Base-by-base conservation (phyloP, 768 basidiomycete genomes). In the Pleurotus platypus region DNA sequence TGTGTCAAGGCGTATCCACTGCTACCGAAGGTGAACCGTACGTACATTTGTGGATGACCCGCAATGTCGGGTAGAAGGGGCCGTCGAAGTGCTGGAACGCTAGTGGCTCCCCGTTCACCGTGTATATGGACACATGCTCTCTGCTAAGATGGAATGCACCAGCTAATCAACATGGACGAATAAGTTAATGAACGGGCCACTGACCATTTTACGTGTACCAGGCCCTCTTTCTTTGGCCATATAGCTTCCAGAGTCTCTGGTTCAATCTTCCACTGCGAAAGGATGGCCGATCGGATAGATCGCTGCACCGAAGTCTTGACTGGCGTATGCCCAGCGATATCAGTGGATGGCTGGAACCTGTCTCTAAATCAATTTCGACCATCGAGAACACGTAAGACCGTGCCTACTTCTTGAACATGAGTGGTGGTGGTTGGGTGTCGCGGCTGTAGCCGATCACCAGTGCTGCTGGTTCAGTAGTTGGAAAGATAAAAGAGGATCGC, bases 41-140 rank as follows among this genome's bases (percentile, higher is more conserved):
- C 83, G 63, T 68, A 96, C 97, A 99, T 77, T 91, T 89, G 74
- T 99, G 97, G 57, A 98, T 74, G 15, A 98, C 69, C 59, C 89
- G 81, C 61, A 99, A 77, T 1, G 94, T 95, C 3, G 97, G 97
- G 67, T 85, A 89, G 64, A 91, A 83, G 0, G 93, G 93, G 1
- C 92, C 95, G 72, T 99, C 95, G 67, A 92, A 94, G 69, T 97
- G 94, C 69, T 99, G 94, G 79, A 97, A 94, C 71, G 96, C 89
- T 50, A 98, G 69, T 4, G 96, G 95, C 66, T 91, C 89, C 47
- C 87, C 80, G 62, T 92, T 83, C 38, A 98, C 77, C 1, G 94
- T 89, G 72, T 91, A 97, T 68, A 99, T 89, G 42, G 94, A 93
- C 63, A 98, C 80, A 69, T 97, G 92, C 59, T 98, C 96, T 85